A percentile compares a stretch with the other conserved stretches of the same genome.
phyloP scores from a whole-genome alignment of 2,329 filamentous ascomycete species.

The Iodosphaeria phyllophila region DNA sequence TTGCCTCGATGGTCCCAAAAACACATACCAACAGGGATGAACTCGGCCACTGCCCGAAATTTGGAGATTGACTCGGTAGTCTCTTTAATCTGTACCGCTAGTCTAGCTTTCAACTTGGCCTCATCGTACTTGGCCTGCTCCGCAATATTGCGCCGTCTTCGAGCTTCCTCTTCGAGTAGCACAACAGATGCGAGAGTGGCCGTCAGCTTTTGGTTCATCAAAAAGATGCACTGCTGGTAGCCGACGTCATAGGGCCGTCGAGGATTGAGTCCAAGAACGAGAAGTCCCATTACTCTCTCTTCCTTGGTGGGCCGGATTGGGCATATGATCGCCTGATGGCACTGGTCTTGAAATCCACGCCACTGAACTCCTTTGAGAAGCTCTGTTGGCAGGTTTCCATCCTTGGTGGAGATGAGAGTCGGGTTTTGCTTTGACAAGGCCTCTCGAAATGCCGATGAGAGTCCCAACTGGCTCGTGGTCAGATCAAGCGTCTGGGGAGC shows the following conservation, averaged over 20 bases:
- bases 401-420: constrained; percentile 11
- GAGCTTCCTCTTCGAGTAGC: constrained; percentile 45
- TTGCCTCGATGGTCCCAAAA: constrained; percentile 46
- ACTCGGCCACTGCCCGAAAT: constrained; percentile 53
- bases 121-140: constrained; percentile 46
- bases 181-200: constrained; percentile 46
- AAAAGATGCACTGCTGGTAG: constrained; percentile 36
- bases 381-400: constrained; percentile 28
- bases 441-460: constrained; percentile 17
- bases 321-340: constrained; percentile 36
- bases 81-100: constrained; percentile 35
- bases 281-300: constrained; percentile 38
- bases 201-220: constrained; percentile 27
- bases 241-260: constrained; percentile 43
- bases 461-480: constrained; percentile 15
- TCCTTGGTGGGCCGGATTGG: constrained; percentile 40
- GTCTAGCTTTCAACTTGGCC: constrained; percentile 44
- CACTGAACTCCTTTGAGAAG: constrained; percentile 33
- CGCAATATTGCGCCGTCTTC: constrained; percentile 20
- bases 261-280: constrained; percentile 43
- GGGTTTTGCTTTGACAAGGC: constrained; percentile 18
- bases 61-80: constrained; percentile 37
- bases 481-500: constrained; percentile 16
- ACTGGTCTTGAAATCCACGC: constrained; percentile 35
- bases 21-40: constrained; percentile 57